Percentiles rank a stretch among this genome's conserved stretches.
Conservation (phyloP, 2,329 filamentous ascomycete genomes). For the Nigrospora oryzae region DNA sequence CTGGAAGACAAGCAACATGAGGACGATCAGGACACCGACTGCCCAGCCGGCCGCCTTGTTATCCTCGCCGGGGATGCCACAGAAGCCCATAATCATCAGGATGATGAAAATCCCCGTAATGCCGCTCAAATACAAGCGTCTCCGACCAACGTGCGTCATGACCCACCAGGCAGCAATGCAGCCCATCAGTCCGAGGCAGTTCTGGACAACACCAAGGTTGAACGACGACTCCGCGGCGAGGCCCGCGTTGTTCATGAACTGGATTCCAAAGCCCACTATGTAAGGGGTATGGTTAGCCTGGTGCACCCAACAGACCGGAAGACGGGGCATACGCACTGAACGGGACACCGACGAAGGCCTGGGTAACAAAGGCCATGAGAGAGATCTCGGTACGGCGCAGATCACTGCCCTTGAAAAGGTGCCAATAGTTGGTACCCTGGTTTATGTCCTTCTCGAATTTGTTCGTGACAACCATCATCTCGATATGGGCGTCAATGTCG, state of each 20-base stretch:
- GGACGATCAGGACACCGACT: slow-evolving; percentile 3
- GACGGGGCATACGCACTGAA: too few relatives aligned
- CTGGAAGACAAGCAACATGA: slow-evolving; percentile 5
- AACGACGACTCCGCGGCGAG: background rate
- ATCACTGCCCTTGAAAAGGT: slow-evolving; percentile 4
- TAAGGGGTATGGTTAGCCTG: too few relatives aligned
- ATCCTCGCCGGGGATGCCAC: slow-evolving; percentile 1
- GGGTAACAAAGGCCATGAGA: slow-evolving; percentile 4
- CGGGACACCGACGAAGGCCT: background rate
- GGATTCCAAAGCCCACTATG: slow-evolving; percentile 2
- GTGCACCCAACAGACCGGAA: too few relatives aligned
- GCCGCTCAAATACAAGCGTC: slow-evolving; percentile 1
- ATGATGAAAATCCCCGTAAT: slow-evolving; percentile 1
- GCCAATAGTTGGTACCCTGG: slow-evolving; percentile 3
- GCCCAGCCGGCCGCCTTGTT: slow-evolving; percentile 4
- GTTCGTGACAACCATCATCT: slow-evolving; percentile 5
- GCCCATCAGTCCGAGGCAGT: slow-evolving; percentile 3
- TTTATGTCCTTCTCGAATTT: slow-evolving; percentile 3
- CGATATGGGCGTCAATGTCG: slow-evolving; percentile 5
- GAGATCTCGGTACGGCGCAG: slow-evolving; percentile 5
- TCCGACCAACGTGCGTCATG: slow-evolving; percentile 3
- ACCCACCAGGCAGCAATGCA: slow-evolving; percentile 3
- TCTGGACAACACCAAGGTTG: slow-evolving; percentile 3
- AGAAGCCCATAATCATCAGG: slow-evolving; percentile 2
- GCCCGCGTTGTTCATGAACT: slow-evolving; percentile 3